phyloP scores from a whole-genome alignment of 1,139 yeast genomes.

The Saccharomycopsis hybrid region DNA sequence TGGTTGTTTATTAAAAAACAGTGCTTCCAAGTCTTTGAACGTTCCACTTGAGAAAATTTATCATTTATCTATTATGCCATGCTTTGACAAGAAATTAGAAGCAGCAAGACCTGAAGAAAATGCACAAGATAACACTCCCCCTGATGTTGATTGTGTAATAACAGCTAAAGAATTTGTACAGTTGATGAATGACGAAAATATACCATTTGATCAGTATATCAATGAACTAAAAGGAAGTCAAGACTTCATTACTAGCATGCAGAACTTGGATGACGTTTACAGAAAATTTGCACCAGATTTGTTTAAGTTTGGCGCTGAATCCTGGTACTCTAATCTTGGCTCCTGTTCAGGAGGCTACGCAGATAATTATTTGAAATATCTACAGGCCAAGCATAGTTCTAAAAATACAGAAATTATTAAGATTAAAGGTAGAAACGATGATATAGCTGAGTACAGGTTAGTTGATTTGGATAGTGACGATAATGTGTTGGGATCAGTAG shows the following conservation, averaged over 20 bases:
- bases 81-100: conserved; percentile 93
- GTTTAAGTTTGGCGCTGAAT: conserved; percentile 44
- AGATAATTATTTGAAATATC: conserved; percentile 44
- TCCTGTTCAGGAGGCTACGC: conserved; percentile 91
- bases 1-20: conserved; percentile 64
- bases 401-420: conserved; percentile 22
- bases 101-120: conserved; percentile 82
- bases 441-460: conserved; percentile 64
- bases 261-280: conserved; percentile 17
- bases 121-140: conserved; percentile 26
- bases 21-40: conserved; percentile 38
- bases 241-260: neutral
- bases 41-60: conserved; percentile 42
- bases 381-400: conserved; percentile 28
- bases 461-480: conserved; percentile 30
- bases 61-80: conserved; percentile 89
- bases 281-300: conserved; percentile 30
- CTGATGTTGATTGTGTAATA: conserved; percentile 88
- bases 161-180: conserved; percentile 85
- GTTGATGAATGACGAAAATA: conserved; percentile 48
- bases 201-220: conserved; percentile 29
- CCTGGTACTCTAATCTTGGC: conserved; percentile 74
- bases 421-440: conserved; percentile 64
- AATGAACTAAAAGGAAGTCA: conserved; percentile 15
- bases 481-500: conserved; percentile 51